Evolutionary conservation across 169 alveolate genomes (phyloP), one percentile per base, ranked within the genome.

Genomic region (Eimeria sp.): DNA sequence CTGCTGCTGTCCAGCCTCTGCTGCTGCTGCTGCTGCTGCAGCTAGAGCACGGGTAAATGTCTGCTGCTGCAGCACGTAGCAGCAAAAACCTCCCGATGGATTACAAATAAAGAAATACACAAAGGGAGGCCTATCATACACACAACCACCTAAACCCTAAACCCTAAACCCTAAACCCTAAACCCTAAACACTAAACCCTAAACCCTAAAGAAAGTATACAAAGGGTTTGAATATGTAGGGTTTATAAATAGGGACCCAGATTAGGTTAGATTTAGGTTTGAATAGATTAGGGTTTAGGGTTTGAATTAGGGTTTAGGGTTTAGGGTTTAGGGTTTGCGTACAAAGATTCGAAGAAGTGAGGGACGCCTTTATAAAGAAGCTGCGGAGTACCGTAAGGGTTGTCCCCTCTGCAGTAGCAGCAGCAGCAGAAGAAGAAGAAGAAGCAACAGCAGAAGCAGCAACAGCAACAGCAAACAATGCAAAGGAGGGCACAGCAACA

Each of bases 1-100:
- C 75, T 65, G 75, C 75, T 65, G 75, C 75, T 65, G 75, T 65
- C 4, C 75, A 14, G 84, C 84, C 11, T 45, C 84, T 43, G 84
- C 84, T 73, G 45, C 84, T 73, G 49, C 84, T 73, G 84, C 57
- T n/a, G 84, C 84, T n/a, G 51, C 45, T n/a, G 84, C 84, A n/a
- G 45, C 0, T 1, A 73, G 84, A 43, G 51, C 51, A 27, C 51
- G 51, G 51, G 22, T 49, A 73, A 73, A 43, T 14, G 43, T 14
- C 4, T 40, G 84, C 45, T 73, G 84, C 43, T 6, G 84, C 84
- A 73, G 49, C 18, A 49, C 57, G 84, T 73, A 73, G 84, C 84
- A 73, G 84, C 84, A 1, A 27, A 73, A 73, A 0, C 47, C 57
- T n/a, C 84, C 84, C 40, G 45, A 27, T 5, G 84, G 84, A 16